Evolutionary conservation across 2,329 filamentous ascomycete species (phyloP).

Genomic region (Dothideomycetidae sp.): DNA sequence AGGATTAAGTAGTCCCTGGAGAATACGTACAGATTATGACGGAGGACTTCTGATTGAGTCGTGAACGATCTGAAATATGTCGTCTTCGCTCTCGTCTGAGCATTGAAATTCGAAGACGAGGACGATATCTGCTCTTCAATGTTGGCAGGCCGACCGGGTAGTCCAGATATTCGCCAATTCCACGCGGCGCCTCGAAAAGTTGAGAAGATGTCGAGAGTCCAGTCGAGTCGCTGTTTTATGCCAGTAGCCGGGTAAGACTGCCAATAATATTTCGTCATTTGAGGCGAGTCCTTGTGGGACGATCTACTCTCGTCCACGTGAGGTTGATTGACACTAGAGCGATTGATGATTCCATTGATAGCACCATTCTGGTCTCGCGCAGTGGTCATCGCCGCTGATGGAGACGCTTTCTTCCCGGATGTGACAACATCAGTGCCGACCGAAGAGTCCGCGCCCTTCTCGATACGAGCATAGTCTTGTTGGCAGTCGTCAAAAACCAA

Average conservation of each 20-base stretch:
- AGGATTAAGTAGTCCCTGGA: conserved; percentile 49
- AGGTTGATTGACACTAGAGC: no score
- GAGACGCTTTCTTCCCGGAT: no score
- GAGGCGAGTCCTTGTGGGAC: no score
- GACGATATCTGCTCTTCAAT: conserved; percentile 17
- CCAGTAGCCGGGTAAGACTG: conserved; percentile 35
- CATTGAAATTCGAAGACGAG: background rate
- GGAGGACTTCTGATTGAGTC: conserved; percentile 23
- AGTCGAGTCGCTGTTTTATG: conserved; percentile 41
- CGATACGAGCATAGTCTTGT: conserved; percentile 41
- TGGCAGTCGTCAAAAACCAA: conserved; percentile 43
- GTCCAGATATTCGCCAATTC: conserved; percentile 41
- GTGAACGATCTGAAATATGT: conserved; percentile 7
- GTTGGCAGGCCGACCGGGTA: conserved; percentile 28
- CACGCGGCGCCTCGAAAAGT: conserved; percentile 47
- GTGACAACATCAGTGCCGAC: no score
- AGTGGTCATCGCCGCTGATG: no score
- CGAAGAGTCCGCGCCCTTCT: no score
- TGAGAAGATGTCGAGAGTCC: conserved; percentile 42
- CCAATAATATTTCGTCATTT: conserved; percentile 34
- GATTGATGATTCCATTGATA: no score
- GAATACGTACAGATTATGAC: conserved; percentile 29
- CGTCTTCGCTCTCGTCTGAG: background rate
- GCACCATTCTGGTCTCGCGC: no score
- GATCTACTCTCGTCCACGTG: no score